phyloP scores from a whole-genome alignment of 306 rosid genomes.

The Argentina anserina region DNA sequence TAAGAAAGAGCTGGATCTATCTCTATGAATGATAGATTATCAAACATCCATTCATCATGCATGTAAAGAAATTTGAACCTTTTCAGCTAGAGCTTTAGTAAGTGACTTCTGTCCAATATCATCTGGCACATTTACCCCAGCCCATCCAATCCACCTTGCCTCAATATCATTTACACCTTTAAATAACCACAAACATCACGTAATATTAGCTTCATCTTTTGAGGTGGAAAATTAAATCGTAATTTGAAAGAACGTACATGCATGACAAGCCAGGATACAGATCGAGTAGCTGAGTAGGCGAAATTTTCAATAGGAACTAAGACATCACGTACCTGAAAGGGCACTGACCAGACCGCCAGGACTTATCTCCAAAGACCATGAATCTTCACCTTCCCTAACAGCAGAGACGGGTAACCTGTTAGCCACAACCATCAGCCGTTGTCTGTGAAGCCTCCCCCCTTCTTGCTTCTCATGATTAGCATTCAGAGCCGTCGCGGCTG shows the following conservation, averaged over 20 bases:
- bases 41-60: too few relatives aligned
- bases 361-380: constrained; percentile 84
- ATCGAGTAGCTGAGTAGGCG: constrained; percentile 8
- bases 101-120: constrained; percentile 81
- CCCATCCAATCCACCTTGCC: constrained; percentile 96
- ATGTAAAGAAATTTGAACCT: constrained; percentile 41
- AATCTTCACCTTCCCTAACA: constrained; percentile 72
- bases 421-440: constrained; percentile 87
- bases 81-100: constrained; percentile 78
- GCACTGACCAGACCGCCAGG: constrained; percentile 90
- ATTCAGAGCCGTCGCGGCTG: constrained; percentile 28
- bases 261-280: constrained; percentile 1
- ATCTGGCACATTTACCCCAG: constrained; percentile 89
- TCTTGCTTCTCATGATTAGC: constrained; percentile 45
- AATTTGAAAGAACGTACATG: background rate
- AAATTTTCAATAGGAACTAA: background rate
- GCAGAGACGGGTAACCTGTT: constrained; percentile 91
- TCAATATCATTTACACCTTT: constrained; percentile 85
- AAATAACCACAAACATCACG: constrained; percentile 17
- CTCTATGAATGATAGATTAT: too few relatives aligned
- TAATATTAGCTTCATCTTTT: constrained; percentile 22
- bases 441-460: constrained; percentile 40
- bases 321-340: constrained; percentile 57
- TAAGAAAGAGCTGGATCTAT: background rate
- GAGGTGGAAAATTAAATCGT: constrained; percentile 12